Conservation (phyloP, 2,329 filamentous ascomycete species). For the Xylaria polymorpha region DNA sequence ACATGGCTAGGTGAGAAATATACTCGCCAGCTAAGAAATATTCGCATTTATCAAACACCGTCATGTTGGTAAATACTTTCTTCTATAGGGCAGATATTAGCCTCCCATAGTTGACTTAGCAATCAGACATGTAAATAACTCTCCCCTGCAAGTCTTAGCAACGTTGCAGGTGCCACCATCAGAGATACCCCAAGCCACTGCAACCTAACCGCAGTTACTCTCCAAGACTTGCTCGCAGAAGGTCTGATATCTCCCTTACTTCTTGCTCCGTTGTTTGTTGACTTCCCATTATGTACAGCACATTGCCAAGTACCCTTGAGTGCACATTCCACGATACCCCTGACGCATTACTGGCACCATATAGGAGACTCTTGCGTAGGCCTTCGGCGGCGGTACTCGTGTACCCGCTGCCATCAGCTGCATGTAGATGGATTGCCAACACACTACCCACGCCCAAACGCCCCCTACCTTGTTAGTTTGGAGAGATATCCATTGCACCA, state of each 20-base stretch:
- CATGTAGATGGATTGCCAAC: constrained; percentile 69
- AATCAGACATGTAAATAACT: no score
- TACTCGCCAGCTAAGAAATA: no score
- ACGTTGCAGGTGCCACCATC: no score
- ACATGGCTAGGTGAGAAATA: no score
- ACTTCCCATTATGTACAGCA: constrained; percentile 68
- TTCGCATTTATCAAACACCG: no score
- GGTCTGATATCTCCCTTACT: constrained; percentile 42
- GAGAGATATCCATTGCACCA: constrained; percentile 69
- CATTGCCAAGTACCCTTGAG: constrained; percentile 66
- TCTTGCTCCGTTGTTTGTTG: constrained; percentile 54
- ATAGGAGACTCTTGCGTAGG: constrained; percentile 39
- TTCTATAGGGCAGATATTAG: no score
- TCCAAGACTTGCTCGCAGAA: constrained; percentile 35
- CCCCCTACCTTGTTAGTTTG: constrained; percentile 66
- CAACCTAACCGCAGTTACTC: not conserved
- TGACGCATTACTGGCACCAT: constrained; percentile 13
- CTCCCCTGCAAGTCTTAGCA: no score
- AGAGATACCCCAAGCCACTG: no score
- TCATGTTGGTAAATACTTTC: no score
- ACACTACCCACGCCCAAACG: constrained; percentile 81
- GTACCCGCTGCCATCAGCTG: constrained; percentile 58
- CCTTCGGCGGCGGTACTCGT: constrained; percentile 51
- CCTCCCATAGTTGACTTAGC: no score
- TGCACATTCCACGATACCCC: constrained; percentile 61